These are phyloP conservation scores for Rhizopogon hawkerae DNA, from an alignment of 1,284 basidiomycete genomes.

Conservation along the genomic window DNA sequence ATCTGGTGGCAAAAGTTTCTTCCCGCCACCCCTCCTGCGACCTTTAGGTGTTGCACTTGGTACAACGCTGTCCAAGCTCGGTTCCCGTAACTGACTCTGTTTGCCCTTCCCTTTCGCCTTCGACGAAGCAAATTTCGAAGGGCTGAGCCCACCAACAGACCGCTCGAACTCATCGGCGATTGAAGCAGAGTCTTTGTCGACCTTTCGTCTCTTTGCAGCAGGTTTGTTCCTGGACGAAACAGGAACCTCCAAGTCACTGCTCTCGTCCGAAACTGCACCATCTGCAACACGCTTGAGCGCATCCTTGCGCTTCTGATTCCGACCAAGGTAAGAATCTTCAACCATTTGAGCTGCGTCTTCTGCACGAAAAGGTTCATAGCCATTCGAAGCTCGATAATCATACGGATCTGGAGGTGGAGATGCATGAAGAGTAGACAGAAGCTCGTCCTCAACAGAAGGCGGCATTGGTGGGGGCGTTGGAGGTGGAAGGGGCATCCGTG, in stretches of 20 bases:
- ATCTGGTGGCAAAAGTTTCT: constrained; percentile 38
- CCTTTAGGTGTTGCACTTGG: constrained; percentile 29
- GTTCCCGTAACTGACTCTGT: constrained; percentile 31
- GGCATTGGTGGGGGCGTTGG: constrained; percentile 38
- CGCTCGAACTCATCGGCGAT: constrained; percentile 37
- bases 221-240: constrained; percentile 21
- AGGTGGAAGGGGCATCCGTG: constrained; percentile 47
- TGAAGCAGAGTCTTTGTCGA: constrained; percentile 30
- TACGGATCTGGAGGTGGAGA: constrained; percentile 27
- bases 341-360: constrained; percentile 36
- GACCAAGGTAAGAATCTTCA: constrained; percentile 34
- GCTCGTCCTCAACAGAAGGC: constrained; percentile 32
- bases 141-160: constrained; percentile 26
- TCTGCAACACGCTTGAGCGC: constrained; percentile 40
- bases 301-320: constrained; percentile 32
- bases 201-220: constrained; percentile 44
- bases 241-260: constrained; percentile 42
- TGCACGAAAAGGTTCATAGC: constrained; percentile 24
- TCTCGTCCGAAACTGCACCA: constrained; percentile 42
- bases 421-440: constrained; percentile 29
- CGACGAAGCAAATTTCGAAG: constrained; percentile 13
- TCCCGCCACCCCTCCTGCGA: constrained; percentile 36
- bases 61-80: constrained; percentile 35
- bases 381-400: constrained; percentile 23
- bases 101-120: constrained; percentile 37